phyloP scores from a whole-genome alignment of 106 monocot species.

The Platanthera guangdongensis region DNA sequence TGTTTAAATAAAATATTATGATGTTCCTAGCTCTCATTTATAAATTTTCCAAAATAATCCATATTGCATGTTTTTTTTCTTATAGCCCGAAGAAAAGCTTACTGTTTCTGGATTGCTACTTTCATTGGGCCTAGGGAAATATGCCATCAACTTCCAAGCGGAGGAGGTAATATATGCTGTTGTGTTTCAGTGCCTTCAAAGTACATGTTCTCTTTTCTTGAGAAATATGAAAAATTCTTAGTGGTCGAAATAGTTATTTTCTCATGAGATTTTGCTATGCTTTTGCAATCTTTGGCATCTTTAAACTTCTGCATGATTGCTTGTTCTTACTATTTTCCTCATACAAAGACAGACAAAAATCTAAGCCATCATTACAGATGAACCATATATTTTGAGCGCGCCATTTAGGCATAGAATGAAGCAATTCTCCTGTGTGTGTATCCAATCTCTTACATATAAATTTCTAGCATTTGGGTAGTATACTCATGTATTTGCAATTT shows the following conservation, averaged over 20 bases:
- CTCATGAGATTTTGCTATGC: not conserved
- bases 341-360: not conserved
- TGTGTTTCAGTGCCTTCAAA: not conserved
- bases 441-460: not conserved
- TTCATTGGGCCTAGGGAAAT: constrained; percentile 75
- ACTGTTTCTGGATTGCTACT: constrained; percentile 58
- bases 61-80: constrained; percentile 3
- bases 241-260: not conserved
- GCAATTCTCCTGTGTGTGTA: not conserved
- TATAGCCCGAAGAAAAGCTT: constrained; percentile 54
- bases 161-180: constrained; percentile 63
- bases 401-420: not conserved
- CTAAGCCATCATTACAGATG: not conserved
- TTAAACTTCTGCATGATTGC: not conserved
- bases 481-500: not conserved
- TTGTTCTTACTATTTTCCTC: not conserved
- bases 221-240: not conserved
- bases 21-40: not conserved
- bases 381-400: not conserved
- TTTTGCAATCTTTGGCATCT: not conserved
- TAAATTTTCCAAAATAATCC: not conserved
- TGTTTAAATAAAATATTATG: not conserved
- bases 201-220: not conserved
- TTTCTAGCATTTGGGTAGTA: too few relatives aligned
- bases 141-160: constrained; percentile 79